Percentiles rank a stretch among this genome's conserved stretches.
Evolutionary conservation across 176 grass and related monocot genomes (phyloP).

Genomic region (Cenchrus purpureus): DNA sequence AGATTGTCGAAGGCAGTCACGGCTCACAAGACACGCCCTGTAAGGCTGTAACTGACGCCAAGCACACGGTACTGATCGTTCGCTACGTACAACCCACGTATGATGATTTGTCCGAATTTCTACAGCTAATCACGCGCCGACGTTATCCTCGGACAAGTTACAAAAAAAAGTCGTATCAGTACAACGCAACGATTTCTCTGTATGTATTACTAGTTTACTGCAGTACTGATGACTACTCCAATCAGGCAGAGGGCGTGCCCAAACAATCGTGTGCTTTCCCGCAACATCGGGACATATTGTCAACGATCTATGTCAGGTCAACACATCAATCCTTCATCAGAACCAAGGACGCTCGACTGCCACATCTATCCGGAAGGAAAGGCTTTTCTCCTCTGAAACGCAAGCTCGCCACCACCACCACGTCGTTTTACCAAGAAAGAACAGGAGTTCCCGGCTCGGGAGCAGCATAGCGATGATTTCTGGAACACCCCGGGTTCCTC

Average conservation of each 20-base stretch:
- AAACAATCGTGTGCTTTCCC: neutral
- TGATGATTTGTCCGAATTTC: neutral
- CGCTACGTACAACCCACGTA: neutral
- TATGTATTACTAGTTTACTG: neutral
- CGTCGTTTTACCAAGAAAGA: conserved; percentile 6
- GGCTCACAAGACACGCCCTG: too few species aligned
- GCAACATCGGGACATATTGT: neutral
- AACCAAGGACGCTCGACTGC: neutral
- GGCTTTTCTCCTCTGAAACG: conserved; percentile 13
- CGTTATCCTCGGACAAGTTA: conserved; percentile 1
- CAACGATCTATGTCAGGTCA: neutral
- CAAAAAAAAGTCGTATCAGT: neutral
- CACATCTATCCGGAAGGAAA: neutral
- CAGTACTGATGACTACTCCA: neutral
- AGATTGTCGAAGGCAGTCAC: too few species aligned
- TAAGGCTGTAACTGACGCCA: neutral
- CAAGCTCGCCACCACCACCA: neutral
- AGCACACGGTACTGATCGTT: neutral
- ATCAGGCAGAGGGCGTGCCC: neutral
- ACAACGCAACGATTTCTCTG: neutral
- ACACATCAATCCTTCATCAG: neutral
- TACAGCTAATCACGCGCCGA: neutral
- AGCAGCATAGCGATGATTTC: neutral
- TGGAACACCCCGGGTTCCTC: neutral
- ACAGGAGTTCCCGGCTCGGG: neutral